phyloP scores from a whole-genome alignment of 768 basidiomycete genomes.

The Vararia minispora region DNA sequence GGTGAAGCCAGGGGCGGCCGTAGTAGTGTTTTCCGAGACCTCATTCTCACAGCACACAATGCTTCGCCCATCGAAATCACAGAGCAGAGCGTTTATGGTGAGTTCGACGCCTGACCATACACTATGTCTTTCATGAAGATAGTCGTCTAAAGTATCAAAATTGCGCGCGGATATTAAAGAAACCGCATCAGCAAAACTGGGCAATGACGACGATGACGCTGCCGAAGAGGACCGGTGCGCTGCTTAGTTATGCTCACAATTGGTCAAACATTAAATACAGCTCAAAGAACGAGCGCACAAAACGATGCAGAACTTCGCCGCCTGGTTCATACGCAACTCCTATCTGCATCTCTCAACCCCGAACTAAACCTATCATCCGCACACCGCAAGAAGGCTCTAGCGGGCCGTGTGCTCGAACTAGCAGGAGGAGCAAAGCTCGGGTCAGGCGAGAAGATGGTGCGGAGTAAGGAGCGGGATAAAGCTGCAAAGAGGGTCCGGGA shows the following conservation, averaged over 20 bases:
- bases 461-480: constrained; percentile 53
- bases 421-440: constrained; percentile 60
- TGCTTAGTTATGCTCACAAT: background rate
- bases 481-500: constrained; percentile 65
- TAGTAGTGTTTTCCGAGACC: constrained; percentile 46
- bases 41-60: constrained; percentile 17
- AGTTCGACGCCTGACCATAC: constrained; percentile 8
- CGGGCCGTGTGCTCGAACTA: constrained; percentile 68
- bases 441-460: constrained; percentile 55
- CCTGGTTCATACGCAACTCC: constrained; percentile 66
- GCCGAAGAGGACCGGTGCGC: constrained; percentile 44
- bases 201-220: constrained; percentile 27
- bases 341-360: constrained; percentile 61
- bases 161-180: constrained; percentile 28
- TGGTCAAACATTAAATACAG: background rate
- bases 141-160: constrained; percentile 75
- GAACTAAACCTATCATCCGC: constrained; percentile 54
- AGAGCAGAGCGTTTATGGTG: constrained; percentile 72
- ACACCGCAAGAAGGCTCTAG: constrained; percentile 60
- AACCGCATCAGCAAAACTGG: constrained; percentile 5
- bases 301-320: constrained; percentile 74
- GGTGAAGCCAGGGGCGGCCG: too few species aligned
- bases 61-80: constrained; percentile 23
- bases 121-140: constrained; percentile 2
- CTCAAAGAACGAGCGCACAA: constrained; percentile 52